Evolutionary conservation across 1,284 basidiomycete species (phyloP).

Genomic region (Hypsizygus ulmarius): DNA sequence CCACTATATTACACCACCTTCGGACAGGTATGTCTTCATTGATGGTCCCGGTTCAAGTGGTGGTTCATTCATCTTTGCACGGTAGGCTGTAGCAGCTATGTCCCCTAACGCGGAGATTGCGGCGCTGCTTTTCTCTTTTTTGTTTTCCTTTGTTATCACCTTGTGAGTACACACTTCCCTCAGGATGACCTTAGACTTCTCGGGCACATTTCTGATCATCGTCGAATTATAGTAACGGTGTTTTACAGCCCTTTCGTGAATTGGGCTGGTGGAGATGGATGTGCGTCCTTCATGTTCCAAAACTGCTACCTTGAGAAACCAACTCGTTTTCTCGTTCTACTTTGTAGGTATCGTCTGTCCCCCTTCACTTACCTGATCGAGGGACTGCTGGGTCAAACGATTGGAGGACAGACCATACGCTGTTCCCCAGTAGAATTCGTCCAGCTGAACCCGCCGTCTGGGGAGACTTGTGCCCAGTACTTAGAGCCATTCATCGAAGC

Average conservation of each 20-base stretch:
- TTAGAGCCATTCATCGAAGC: constrained; percentile 49
- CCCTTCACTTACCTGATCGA: constrained; percentile 76
- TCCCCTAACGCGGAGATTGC: constrained; percentile 65
- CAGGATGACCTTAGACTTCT: neutral
- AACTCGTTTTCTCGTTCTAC: neutral
- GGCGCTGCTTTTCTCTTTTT: constrained; percentile 59
- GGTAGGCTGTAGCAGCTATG: constrained; percentile 59
- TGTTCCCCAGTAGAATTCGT: constrained; percentile 58
- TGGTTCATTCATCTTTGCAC: neutral
- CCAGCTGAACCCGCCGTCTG: constrained; percentile 52
- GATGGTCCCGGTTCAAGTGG: neutral
- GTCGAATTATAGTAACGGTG: constrained; percentile 48
- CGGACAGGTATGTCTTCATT: constrained; percentile 36
- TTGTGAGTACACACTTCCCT: constrained; percentile 45
- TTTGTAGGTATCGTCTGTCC: constrained; percentile 50
- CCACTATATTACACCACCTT: constrained; percentile 56
- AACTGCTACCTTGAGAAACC: neutral
- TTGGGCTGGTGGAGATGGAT: constrained; percentile 86
- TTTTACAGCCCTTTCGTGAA: constrained; percentile 58
- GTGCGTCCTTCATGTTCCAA: constrained; percentile 32
- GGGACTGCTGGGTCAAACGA: constrained; percentile 49
- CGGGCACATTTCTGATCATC: neutral
- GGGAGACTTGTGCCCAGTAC: constrained; percentile 59
- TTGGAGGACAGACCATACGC: constrained; percentile 49
- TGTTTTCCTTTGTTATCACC: constrained; percentile 68